Base-by-base conservation (phyloP, 2,329 filamentous ascomycete genomes). In the Monosporascus sp. region DNA sequence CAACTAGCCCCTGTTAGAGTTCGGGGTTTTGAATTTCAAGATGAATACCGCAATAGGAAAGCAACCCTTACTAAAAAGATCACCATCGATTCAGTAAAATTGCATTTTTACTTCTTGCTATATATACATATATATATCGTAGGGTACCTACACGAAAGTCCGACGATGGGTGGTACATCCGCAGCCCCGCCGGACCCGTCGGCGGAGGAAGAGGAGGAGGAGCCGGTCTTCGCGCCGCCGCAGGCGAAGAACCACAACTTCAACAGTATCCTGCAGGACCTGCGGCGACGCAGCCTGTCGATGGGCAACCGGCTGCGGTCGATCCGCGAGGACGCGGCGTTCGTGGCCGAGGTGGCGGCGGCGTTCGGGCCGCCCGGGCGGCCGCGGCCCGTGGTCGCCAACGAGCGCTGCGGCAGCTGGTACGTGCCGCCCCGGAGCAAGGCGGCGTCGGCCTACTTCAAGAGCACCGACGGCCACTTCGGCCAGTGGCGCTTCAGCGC, bases 391-490 rank as follows among this genome's bases (percentile, higher is more conserved):
- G 75, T 97, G 1, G 77, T 97, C 15, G 91, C 93, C 31, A 99
- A 99, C 67, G 92, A 97, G 75, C 82, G 94, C 55, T 97, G 94
- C 69, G 94, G 94, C 1, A 93, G 89, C 71, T 99, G 94, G 94
- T 97, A 97, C 69, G 88, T 97, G 26, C 72, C 77, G 37, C 86
- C 86, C 0, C 70, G 70, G 7, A 65, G 65, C 26, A 94, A 93
- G 70, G 72, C 68, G 1, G 88, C 82, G 35, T 91, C 88, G 59
- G 89, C 88, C 35, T 99, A 97, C 72, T 99, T 97, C 74, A 99
- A 99, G 78, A 96, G 90, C 72, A 99, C 94, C 2, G 94, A 99
- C 72, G 94, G 94, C 1, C 94, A 99, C 69, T 85, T 86, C 50
- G 86, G 89, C 8, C 86, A 95, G 65, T 99, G 94, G 94, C 82